A percentile compares a stretch with the other conserved stretches of the same genome.
These are phyloP conservation scores for Flaveria floridana DNA, from an alignment of 140 eudicot genomes.

Conservation along the genomic window DNA sequence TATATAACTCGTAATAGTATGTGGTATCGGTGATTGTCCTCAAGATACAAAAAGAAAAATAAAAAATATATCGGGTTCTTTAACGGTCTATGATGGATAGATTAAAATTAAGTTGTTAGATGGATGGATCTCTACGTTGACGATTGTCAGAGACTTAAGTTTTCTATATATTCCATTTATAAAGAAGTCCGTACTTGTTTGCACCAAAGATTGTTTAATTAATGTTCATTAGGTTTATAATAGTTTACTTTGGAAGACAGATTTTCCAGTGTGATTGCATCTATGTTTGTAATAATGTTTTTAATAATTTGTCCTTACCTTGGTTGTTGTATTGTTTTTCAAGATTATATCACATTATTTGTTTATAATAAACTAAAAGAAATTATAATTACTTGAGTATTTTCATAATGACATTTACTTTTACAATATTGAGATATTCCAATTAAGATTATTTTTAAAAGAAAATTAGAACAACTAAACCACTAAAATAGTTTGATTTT, in stretches of 20 bases:
- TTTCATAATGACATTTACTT: background rate
- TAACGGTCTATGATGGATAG: background rate
- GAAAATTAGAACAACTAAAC: background rate
- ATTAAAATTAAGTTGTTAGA: conserved; percentile 23
- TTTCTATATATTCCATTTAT: conserved; percentile 27
- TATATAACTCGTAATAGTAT: background rate
- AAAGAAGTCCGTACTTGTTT: conserved; percentile 21
- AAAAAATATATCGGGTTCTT: background rate
- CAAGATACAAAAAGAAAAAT: background rate
- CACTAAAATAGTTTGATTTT: background rate
- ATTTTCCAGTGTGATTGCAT: conserved; percentile 28
- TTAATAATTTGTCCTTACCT: background rate
- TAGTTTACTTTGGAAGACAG: conserved; percentile 8
- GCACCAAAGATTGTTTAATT: conserved; percentile 9
- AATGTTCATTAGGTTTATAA: conserved; percentile 1
- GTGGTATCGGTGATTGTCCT: background rate
- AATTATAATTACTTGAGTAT: background rate
- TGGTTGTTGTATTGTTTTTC: background rate
- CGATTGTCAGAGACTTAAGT: conserved; percentile 31
- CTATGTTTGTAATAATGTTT: conserved; percentile 13
- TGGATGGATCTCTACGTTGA: conserved; percentile 36
- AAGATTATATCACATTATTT: background rate
- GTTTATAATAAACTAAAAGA: background rate
- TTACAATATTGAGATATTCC: background rate
- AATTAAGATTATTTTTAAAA: background rate